A percentile compares a stretch with the other conserved stretches of the same genome.
phyloP scores from a whole-genome alignment of 805 yeast species.

The Wickerhamiella azyma region DNA sequence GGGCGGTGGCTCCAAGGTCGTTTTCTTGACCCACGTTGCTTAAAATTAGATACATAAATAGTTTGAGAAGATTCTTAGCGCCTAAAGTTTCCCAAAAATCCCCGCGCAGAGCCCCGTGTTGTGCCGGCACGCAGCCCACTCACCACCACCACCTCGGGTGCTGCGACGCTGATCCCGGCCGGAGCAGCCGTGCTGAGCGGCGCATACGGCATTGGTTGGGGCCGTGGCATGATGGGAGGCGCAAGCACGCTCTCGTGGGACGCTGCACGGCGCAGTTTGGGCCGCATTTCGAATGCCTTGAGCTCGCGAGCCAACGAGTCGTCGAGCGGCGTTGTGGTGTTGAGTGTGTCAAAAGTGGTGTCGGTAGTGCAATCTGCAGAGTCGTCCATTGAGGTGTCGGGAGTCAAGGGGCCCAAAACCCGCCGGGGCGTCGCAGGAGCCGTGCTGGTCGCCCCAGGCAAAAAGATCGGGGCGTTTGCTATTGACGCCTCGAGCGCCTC shows the following conservation, averaged over 20 bases:
- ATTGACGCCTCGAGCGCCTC: slow-evolving; percentile 4
- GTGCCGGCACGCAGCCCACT: slow-evolving; percentile 5
- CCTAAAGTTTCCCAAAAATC: background rate
- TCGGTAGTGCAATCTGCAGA: no score
- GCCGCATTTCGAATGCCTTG: background rate
- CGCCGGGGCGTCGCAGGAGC: background rate
- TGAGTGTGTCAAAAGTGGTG: no score
- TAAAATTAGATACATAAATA: background rate
- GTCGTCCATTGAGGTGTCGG: background rate
- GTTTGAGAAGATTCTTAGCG: background rate
- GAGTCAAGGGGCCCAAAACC: background rate
- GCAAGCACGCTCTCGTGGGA: slow-evolving; percentile 6
- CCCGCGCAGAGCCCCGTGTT: slow-evolving; percentile 1
- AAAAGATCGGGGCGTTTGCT: background rate
- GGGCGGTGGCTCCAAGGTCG: slow-evolving; percentile 17
- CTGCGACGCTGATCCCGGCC: background rate
- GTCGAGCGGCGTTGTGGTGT: background rate
- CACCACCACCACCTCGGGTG: slow-evolving; percentile 2
- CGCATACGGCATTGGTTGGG: background rate
- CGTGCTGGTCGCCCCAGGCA: background rate
- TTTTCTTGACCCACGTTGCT: slow-evolving; percentile 15
- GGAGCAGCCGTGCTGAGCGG: background rate
- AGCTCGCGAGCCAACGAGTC: slow-evolving; percentile 3
- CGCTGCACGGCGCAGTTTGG: background rate
- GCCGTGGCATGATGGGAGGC: background rate